Percentiles rank a stretch among this genome's conserved stretches.
phyloP scores from a whole-genome alignment of 2,329 filamentous ascomycete species.

The Beauveria brongniartii region DNA sequence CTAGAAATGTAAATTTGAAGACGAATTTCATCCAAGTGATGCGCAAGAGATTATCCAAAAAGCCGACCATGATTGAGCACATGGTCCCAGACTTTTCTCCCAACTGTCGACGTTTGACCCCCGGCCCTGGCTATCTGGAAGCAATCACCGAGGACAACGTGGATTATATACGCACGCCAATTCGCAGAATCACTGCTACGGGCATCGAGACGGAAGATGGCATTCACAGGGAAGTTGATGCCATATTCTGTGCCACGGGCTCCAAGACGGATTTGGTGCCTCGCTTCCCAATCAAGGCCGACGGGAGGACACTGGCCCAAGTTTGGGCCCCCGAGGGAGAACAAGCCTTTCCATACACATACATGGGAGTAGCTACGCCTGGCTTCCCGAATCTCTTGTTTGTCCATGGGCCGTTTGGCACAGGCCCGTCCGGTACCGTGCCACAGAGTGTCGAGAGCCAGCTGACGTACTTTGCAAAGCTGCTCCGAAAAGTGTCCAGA shows the following conservation, averaged over 20 bases:
- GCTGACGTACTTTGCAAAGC: constrained; percentile 55
- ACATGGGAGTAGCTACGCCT: constrained; percentile 55
- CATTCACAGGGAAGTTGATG: constrained; percentile 48
- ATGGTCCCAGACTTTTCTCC: constrained; percentile 56
- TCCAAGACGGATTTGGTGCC: constrained; percentile 52
- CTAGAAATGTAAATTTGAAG: constrained; percentile 39
- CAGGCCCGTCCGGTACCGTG: constrained; percentile 55
- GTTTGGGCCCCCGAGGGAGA: constrained; percentile 49
- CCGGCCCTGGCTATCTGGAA: constrained; percentile 60
- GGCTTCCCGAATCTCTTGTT: constrained; percentile 62
- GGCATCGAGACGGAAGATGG: constrained; percentile 56
- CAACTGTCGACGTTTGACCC: constrained; percentile 56
- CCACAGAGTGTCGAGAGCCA: constrained; percentile 61
- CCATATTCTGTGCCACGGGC: constrained; percentile 61
- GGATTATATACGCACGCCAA: constrained; percentile 48
- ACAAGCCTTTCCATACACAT: constrained; percentile 58
- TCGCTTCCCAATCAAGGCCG: constrained; percentile 50
- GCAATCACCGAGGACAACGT: constrained; percentile 54
- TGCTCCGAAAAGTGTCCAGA: constrained; percentile 56
- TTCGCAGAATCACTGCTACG: constrained; percentile 48
- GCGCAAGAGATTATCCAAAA: constrained; percentile 41
- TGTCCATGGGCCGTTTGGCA: constrained; percentile 51
- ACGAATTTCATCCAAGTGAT: constrained; percentile 42
- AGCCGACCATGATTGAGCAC: constrained; percentile 46
- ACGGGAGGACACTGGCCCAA: constrained; percentile 43